phyloP scores from a whole-genome alignment of 2,329 filamentous ascomycete species.

The Diaporthe helianthi region DNA sequence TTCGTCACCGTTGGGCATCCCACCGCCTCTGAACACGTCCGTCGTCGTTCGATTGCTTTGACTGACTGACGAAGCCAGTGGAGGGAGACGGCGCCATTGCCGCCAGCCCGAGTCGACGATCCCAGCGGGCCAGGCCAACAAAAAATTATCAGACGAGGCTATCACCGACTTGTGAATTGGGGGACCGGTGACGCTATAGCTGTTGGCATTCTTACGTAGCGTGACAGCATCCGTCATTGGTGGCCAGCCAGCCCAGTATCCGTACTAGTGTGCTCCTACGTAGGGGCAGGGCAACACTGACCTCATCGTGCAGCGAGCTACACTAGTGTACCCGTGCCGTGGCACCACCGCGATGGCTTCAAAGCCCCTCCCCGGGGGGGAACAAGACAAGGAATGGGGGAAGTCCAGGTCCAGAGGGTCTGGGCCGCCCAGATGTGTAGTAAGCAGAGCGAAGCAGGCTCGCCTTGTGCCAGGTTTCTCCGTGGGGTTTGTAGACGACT shows the following conservation, averaged over 20 bases:
- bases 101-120: background rate
- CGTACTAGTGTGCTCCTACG: background rate
- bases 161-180: too few relatives aligned
- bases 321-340: constrained; percentile 8
- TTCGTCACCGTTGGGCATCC: background rate
- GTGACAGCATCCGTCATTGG: too few relatives aligned
- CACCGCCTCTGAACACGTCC: background rate
- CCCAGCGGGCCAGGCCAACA: too few relatives aligned
- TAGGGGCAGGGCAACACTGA: constrained; percentile 5
- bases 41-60: too few relatives aligned
- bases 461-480: constrained; percentile 3
- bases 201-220: too few relatives aligned
- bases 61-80: too few relatives aligned
- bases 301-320: constrained; percentile 31
- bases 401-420: too few relatives aligned
- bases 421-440: background rate
- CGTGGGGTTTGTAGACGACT: too few relatives aligned
- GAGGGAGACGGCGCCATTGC: background rate
- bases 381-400: background rate
- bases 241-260: too few relatives aligned
- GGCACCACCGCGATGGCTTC: constrained; percentile 27
- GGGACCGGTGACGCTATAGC: too few relatives aligned
- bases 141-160: too few relatives aligned
- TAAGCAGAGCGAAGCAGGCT: background rate
- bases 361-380: background rate